These are phyloP conservation scores for Candida ortonii DNA, from an alignment of 805 yeast genomes.

Conservation along the genomic window DNA sequence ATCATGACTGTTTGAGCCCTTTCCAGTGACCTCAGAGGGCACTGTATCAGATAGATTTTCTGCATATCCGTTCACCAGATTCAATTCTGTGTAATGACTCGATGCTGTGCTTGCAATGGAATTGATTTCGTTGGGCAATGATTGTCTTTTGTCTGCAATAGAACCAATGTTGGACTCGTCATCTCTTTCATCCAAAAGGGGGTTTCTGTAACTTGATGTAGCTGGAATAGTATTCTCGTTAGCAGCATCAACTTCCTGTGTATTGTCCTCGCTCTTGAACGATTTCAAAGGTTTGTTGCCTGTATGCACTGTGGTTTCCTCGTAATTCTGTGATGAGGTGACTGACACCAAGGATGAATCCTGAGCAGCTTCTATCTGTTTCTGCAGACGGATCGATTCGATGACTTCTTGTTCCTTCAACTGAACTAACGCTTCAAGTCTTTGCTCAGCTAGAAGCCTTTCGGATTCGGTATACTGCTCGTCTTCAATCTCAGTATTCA, in stretches of 20 bases:
- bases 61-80: conserved; percentile 13
- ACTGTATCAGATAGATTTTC: conserved; percentile 5
- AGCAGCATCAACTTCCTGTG: too few relatives aligned
- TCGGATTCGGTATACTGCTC: conserved; percentile 26
- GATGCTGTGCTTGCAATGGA: conserved; percentile 14
- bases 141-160: neutral
- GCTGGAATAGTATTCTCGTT: too few relatives aligned
- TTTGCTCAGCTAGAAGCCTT: conserved; percentile 25
- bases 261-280: too few relatives aligned
- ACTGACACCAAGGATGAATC: conserved; percentile 22
- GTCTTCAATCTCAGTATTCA: conserved; percentile 11
- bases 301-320: conserved; percentile 2
- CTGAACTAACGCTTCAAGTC: conserved; percentile 27
- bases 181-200: neutral
- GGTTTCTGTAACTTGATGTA: neutral
- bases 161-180: conserved; percentile 2
- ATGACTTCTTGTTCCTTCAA: conserved; percentile 29
- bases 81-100: conserved; percentile 13
- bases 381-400: conserved; percentile 20
- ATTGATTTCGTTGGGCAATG: conserved; percentile 1
- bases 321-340: conserved; percentile 13
- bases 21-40: neutral
- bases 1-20: conserved; percentile 1
- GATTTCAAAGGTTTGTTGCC: too few relatives aligned
- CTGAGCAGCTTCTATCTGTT: conserved; percentile 17